phyloP scores from a whole-genome alignment of 2,329 filamentous ascomycete genomes.

The Colletotrichum sublineola region DNA sequence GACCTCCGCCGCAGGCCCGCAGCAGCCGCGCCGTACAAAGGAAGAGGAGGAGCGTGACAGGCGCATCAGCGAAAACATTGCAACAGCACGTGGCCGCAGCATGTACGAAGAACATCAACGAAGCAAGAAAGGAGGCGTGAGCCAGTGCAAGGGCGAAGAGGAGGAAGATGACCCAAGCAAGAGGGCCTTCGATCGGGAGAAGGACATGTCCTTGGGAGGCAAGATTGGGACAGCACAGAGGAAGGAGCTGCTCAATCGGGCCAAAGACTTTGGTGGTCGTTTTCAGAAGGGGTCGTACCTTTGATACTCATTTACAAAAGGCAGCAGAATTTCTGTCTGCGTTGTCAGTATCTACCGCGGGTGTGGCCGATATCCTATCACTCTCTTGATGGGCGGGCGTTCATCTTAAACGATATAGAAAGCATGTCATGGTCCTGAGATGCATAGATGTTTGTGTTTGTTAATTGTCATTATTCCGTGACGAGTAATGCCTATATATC shows the following conservation, averaged over 20 bases:
- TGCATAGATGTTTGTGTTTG: slow-evolving; percentile 49
- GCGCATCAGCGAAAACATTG: slow-evolving; percentile 63
- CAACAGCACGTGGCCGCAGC: slow-evolving; percentile 68
- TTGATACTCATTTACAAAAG: slow-evolving; percentile 48
- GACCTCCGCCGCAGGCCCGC: slow-evolving; percentile 48
- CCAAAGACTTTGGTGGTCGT: slow-evolving; percentile 83
- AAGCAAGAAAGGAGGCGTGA: slow-evolving; percentile 49
- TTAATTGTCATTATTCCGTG: slow-evolving; percentile 42
- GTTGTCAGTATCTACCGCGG: neutral
- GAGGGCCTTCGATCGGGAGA: slow-evolving; percentile 89
- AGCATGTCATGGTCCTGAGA: slow-evolving; percentile 26
- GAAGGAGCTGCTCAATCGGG: slow-evolving; percentile 82
- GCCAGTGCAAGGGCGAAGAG: slow-evolving; percentile 59
- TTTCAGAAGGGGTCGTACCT: slow-evolving; percentile 83
- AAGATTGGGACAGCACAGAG: slow-evolving; percentile 80
- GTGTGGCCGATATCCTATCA: neutral
- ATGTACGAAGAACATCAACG: slow-evolving; percentile 71
- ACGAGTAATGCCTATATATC: slow-evolving; percentile 41
- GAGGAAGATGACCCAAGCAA: slow-evolving; percentile 93
- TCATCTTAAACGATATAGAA: neutral
- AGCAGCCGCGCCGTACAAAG: slow-evolving; percentile 61
- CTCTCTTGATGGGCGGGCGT: too few relatives aligned
- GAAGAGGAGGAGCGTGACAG: slow-evolving; percentile 70
- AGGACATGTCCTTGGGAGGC: slow-evolving; percentile 87
- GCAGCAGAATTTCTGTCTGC: too few relatives aligned